phyloP scores from a whole-genome alignment of 2,329 filamentous ascomycete species.

The Colletotrichum lini region DNA sequence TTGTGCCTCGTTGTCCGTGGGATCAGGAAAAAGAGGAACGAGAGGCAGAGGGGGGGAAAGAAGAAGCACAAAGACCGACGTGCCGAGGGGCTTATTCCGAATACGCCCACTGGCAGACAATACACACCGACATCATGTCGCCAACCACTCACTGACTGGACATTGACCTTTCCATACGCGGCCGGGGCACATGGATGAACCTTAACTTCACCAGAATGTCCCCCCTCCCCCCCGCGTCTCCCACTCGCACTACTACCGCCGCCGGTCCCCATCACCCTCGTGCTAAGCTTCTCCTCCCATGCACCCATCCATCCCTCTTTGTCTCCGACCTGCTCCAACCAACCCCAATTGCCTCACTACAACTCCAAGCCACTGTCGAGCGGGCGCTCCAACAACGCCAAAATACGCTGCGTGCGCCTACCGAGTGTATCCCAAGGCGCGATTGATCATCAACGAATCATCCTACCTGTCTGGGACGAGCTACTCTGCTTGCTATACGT shows the following conservation, averaged over 20 bases:
- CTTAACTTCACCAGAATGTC: slow-evolving; percentile 33
- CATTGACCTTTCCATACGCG: slow-evolving; percentile 42
- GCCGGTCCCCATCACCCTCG: not conserved
- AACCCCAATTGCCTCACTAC: not conserved
- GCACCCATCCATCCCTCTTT: not conserved
- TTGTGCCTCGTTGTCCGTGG: not conserved
- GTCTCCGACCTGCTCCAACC: not conserved
- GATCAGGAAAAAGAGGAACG: not conserved
- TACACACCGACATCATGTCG: slow-evolving; percentile 12
- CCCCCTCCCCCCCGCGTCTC: slow-evolving; percentile 28
- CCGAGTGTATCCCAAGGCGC: not conserved
- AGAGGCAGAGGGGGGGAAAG: too few relatives aligned
- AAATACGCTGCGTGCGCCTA: not conserved
- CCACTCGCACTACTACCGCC: slow-evolving; percentile 13
- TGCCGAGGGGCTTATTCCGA: not conserved
- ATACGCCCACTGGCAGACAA: not conserved
- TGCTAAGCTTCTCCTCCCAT: not conserved
- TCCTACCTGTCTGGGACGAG: not conserved
- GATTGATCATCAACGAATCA: not conserved
- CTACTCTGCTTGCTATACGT: not conserved
- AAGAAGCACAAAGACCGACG: not conserved
- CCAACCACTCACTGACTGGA: slow-evolving; percentile 22
- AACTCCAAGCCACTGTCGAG: not conserved
- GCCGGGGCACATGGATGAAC: slow-evolving; percentile 40
- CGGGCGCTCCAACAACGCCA: not conserved